phyloP scores from a whole-genome alignment of 495 filamentous ascomycete species.

The Polyplosphaeria fusca region DNA sequence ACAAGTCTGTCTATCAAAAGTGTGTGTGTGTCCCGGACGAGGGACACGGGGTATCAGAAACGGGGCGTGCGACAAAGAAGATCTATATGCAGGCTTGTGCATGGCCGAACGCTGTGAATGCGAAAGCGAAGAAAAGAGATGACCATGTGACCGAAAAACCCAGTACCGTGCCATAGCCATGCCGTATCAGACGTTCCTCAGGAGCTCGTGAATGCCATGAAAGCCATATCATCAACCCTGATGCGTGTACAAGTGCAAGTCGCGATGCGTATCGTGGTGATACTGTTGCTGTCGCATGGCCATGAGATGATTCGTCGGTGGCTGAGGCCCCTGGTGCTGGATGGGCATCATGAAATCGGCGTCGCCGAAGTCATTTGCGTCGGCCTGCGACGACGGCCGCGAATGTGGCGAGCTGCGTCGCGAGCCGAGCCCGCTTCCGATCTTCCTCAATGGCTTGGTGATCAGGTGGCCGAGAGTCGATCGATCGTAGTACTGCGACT shows the following conservation, averaged over 20 bases:
- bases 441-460: constrained; percentile 15
- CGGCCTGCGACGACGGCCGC: constrained; percentile 7
- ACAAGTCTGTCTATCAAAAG: not conserved
- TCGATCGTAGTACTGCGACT: constrained; percentile 24
- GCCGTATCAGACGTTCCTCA: not conserved
- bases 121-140: not conserved
- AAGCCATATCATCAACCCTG: not conserved
- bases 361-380: not conserved
- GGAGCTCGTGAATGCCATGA: not conserved
- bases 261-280: not conserved
- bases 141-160: not conserved
- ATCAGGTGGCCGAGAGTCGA: constrained; percentile 17
- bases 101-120: not conserved
- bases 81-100: not conserved
- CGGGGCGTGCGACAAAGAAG: not conserved
- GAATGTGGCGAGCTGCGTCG: constrained; percentile 7
- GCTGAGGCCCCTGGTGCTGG: not conserved
- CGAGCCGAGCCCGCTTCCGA: constrained; percentile 13
- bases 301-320: not conserved
- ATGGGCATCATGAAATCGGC: constrained; percentile 12
- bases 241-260: constrained; percentile 16
- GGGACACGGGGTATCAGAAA: constrained; percentile 4
- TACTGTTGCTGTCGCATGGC: constrained; percentile 9
- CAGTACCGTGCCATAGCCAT: not conserved
- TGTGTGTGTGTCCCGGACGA: not conserved